Evolutionary conservation across 2,329 filamentous ascomycete species (phyloP).

Genomic region (Colletotrichum acutatum): DNA sequence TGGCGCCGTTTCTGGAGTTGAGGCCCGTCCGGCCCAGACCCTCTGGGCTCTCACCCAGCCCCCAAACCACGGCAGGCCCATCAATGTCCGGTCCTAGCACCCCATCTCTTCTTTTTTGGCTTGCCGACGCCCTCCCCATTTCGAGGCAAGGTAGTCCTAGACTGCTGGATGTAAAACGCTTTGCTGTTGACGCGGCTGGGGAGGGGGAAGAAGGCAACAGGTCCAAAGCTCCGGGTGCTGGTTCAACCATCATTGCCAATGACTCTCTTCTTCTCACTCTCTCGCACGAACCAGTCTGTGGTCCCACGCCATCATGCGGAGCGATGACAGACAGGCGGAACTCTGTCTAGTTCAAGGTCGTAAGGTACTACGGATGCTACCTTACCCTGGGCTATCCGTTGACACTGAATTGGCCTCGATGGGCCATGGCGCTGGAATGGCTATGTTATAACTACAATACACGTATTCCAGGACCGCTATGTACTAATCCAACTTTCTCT

Average conservation of each 20-base stretch:
- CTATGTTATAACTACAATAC: not conserved
- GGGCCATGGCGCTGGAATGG: too few relatives aligned
- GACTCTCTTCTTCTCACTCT: not conserved
- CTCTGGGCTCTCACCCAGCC: not conserved
- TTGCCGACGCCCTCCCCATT: not conserved
- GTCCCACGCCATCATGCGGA: not conserved
- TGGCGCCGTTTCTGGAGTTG: not conserved
- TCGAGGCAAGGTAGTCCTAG: not conserved
- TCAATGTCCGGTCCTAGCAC: not conserved
- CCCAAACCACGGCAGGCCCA: not conserved
- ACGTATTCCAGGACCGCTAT: not conserved
- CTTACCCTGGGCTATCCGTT: not conserved
- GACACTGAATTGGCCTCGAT: not conserved
- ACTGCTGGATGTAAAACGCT: not conserved
- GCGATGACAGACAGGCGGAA: not conserved
- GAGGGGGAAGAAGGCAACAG: not conserved
- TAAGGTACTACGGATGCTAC: not conserved
- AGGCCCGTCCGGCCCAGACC: not conserved
- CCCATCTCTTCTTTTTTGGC: not conserved
- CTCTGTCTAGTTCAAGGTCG: not conserved
- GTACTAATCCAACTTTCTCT: too few relatives aligned
- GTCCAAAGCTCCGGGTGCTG: not conserved
- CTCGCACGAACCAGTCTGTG: constrained; percentile 4
- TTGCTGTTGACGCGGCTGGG: not conserved
- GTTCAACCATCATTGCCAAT: not conserved